These are phyloP conservation scores for Fusarium circinatum DNA, from an alignment of 2,329 filamentous ascomycete species.

Conservation along the genomic window DNA sequence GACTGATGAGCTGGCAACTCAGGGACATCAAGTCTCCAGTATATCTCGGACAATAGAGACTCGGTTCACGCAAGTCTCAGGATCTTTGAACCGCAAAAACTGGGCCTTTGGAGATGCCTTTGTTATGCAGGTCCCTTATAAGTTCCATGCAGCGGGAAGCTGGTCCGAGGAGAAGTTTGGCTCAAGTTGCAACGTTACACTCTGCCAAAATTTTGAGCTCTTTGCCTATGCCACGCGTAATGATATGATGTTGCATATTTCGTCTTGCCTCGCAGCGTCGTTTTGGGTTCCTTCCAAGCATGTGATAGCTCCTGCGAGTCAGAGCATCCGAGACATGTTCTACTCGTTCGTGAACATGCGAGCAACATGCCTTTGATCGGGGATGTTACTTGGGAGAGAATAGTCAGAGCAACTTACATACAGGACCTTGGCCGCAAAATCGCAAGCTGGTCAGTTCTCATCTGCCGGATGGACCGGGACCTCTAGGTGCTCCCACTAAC, in stretches of 20 bases:
- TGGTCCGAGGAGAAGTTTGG: constrained; percentile 1
- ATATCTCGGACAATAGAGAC: constrained; percentile 5
- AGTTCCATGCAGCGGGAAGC: constrained; percentile 7
- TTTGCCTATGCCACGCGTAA: neutral
- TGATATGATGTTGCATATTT: constrained; percentile 4
- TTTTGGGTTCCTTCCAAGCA: neutral
- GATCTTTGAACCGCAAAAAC: constrained; percentile 6
- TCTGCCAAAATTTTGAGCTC: neutral
- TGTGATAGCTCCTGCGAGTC: neutral
- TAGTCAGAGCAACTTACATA: neutral
- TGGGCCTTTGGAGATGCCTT: constrained; percentile 3
- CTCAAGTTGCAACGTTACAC: constrained; percentile 23
- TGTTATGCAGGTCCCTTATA: constrained; percentile 16
- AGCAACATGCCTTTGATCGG: neutral
- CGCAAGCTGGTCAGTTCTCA: neutral
- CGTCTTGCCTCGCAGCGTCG: neutral
- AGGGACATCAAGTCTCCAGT: neutral
- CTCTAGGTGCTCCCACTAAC: neutral
- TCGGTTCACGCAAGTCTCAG: constrained; percentile 2
- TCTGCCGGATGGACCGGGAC: neutral
- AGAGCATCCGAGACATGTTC: neutral
- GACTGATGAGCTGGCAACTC: constrained; percentile 1
- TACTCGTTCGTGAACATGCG: neutral
- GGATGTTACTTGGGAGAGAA: neutral
- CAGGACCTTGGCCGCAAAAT: neutral